Base-by-base conservation (phyloP, 1,284 basidiomycete species). In the Fomitopsis pinicola region DNA sequence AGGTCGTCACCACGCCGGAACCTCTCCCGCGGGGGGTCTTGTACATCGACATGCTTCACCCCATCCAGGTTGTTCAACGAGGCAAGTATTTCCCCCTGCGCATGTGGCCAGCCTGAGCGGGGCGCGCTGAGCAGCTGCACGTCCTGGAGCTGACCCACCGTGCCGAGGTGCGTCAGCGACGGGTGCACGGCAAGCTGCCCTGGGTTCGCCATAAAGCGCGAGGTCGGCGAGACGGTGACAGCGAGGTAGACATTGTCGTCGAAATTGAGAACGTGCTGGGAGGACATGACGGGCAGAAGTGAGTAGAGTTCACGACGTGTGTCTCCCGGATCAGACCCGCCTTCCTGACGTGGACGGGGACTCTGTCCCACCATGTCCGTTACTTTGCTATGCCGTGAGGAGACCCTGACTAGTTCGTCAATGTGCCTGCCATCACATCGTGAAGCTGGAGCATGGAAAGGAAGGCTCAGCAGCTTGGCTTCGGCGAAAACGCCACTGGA, bases 101-200 rank as follows among this genome's bases (percentile, higher is more conserved):
- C 54, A 12, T 59, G 52, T 12, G 62, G 59, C 72, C 72, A 74
- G 58, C 59, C 61, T 1, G 53, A 57, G 15, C 66, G 67, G 6
- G 71, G 71, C 0, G 70, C 68, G 57, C 71, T 70, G 59, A 74
- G 66, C n/a, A 72, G 57, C 59, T 73, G 72, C 6, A 74, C 69
- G 59, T 73, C 72, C 26, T 63, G 64, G 38, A 74, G 57, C 59
- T 69, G 64, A 35, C 72, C 72, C 26, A 72, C 69, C n/a, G 46
- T 64, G 6, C 71, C 71, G 15, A 72, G 62, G 46, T 69, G 66
- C 2, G 59, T 66, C 53, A 74, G 50, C 17, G 68, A 60, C 19
- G 71, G 67, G 63, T 72, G 68, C 22, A 65, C 63, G 14, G 64
- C 63, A 28, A 71, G 65, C 3, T 55, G 62, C 38, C 64, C 65